Evolutionary conservation across 2,329 filamentous ascomycete species (phyloP).

Genomic region (Tolypocladium capitatum): DNA sequence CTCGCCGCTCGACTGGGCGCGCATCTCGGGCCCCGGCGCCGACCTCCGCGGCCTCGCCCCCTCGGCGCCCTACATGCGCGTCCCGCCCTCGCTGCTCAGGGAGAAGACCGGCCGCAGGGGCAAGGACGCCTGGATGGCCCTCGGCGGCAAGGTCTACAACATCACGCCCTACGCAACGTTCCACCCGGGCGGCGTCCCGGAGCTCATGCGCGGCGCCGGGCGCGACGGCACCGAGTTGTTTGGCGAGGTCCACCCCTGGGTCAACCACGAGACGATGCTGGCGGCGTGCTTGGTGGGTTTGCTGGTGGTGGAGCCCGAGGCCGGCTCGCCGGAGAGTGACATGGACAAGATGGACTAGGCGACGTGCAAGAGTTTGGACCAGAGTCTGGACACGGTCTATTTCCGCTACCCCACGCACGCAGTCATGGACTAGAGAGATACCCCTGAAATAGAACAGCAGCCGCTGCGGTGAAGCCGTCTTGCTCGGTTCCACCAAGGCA

Average conservation of each 20-base stretch:
- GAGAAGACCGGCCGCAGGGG: slow-evolving; percentile 70
- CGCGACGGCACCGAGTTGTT: slow-evolving; percentile 51
- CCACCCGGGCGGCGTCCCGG: slow-evolving; percentile 74
- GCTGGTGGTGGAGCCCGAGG: slow-evolving; percentile 42
- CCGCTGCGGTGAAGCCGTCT: neutral
- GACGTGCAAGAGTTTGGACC: neutral
- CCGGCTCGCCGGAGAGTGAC: slow-evolving; percentile 18
- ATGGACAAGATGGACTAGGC: slow-evolving; percentile 51
- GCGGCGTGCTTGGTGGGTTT: slow-evolving; percentile 49
- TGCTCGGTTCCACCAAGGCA: no score
- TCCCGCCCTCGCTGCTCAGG: slow-evolving; percentile 72
- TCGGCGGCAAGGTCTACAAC: slow-evolving; percentile 88
- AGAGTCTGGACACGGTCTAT: no score
- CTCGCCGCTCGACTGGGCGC: slow-evolving; percentile 93
- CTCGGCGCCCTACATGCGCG: slow-evolving; percentile 47
- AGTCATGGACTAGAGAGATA: neutral
- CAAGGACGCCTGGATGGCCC: slow-evolving; percentile 78
- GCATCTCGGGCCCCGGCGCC: slow-evolving; percentile 49
- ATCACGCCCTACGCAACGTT: slow-evolving; percentile 80
- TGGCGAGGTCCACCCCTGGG: slow-evolving; percentile 56
- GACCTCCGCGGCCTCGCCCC: slow-evolving; percentile 53
- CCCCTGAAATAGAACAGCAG: neutral
- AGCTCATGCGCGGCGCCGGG: slow-evolving; percentile 52
- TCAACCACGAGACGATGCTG: slow-evolving; percentile 60
- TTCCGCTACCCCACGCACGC: neutral